Evolutionary conservation across 805 yeast genomes (phyloP).

Genomic region (Metschnikowia lochheadii): DNA sequence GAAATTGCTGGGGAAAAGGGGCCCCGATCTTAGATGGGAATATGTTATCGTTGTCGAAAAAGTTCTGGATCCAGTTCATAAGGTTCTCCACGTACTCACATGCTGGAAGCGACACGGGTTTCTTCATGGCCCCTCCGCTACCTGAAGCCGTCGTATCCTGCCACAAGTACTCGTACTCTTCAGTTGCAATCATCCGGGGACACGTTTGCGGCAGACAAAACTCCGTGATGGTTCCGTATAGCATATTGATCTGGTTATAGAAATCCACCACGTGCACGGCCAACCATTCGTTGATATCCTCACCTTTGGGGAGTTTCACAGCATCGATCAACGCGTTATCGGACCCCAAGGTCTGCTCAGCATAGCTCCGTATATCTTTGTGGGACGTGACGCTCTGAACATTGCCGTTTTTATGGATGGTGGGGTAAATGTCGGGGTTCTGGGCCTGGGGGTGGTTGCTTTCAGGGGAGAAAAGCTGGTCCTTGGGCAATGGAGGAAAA

Average conservation of each 20-base stretch:
- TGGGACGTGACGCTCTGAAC: conserved; percentile 47
- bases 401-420: conserved; percentile 22
- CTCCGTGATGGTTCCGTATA: conserved; percentile 92
- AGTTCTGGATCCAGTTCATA: conserved; percentile 93
- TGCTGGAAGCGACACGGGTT: conserved; percentile 86
- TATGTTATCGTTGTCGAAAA: conserved; percentile 82
- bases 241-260: conserved; percentile 93
- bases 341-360: conserved; percentile 92
- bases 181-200: conserved; percentile 97
- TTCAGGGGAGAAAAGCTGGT: conserved; percentile 10
- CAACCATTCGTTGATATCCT: conserved; percentile 88
- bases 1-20: conserved; percentile 86
- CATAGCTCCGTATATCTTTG: conserved; percentile 77
- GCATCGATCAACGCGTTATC: conserved; percentile 90
- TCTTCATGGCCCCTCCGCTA: conserved; percentile 36
- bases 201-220: conserved; percentile 94
- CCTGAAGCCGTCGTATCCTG: conserved; percentile 56
- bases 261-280: conserved; percentile 98
- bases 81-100: conserved; percentile 92
- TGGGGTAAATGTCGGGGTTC: conserved; percentile 21
- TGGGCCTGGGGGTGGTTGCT: conserved; percentile 1
- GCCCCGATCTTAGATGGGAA: conserved; percentile 90
- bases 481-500: conserved; percentile 26
- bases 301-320: conserved; percentile 89
- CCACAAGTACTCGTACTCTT: conserved; percentile 96